phyloP scores from a whole-genome alignment of 1,284 basidiomycete genomes.

The Trametes sp. region DNA sequence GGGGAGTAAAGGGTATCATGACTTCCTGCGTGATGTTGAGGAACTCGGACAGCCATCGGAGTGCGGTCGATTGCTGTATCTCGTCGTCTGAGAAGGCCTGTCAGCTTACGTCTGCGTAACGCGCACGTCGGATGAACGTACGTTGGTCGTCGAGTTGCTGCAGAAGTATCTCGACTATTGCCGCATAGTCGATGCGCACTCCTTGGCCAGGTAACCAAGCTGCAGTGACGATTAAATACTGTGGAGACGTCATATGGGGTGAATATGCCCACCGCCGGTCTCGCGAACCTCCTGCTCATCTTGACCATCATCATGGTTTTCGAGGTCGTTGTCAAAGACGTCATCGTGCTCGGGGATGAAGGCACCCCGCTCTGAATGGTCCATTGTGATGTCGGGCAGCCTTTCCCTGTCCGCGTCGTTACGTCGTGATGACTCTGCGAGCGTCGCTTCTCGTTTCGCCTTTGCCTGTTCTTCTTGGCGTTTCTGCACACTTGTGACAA shows the following conservation, averaged over 20 bases:
- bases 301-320: conserved; percentile 50
- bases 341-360: conserved; percentile 65
- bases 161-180: conserved; percentile 96
- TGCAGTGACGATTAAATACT: conserved; percentile 37
- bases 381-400: conserved; percentile 40
- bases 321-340: conserved; percentile 37
- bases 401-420: conserved; percentile 39
- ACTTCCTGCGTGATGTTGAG: conserved; percentile 89
- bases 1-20: conserved; percentile 94
- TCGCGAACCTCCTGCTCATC: conserved; percentile 64
- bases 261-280: conserved; percentile 61
- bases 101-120: neutral
- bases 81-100: conserved; percentile 71
- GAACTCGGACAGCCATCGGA: conserved; percentile 95
- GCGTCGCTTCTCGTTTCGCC: conserved; percentile 49
- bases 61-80: conserved; percentile 87
- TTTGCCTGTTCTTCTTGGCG: conserved; percentile 63
- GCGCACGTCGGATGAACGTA: conserved; percentile 42
- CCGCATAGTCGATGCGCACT: conserved; percentile 89
- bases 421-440: conserved; percentile 49
- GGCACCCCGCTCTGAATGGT: conserved; percentile 37
- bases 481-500: conserved; percentile 78
- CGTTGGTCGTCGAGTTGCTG: conserved; percentile 87
- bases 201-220: conserved; percentile 95
- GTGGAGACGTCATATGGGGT: neutral